Evolutionary conservation across 495 filamentous ascomycete genomes (phyloP), one percentile per base, ranked within the genome.

Genomic region (Darksidea phi): DNA sequence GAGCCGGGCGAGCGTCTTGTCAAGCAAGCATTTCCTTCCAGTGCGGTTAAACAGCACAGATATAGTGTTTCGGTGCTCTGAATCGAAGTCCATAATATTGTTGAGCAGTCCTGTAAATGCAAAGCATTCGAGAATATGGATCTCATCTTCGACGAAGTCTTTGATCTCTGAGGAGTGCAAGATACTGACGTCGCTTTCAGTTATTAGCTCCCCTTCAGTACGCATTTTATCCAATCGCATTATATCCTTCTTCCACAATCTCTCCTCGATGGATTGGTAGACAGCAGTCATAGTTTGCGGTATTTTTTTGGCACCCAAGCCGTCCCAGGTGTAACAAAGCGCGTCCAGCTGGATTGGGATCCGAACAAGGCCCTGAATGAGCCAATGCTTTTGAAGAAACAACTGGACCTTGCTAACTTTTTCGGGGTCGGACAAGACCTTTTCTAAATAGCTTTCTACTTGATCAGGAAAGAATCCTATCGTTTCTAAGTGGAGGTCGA

Each of bases 291-390:
- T 57, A 28, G 21, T 57, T 15, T 48, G 8, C 17, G 24, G 24
- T 18, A 20, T 23, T 4, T 6, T 23, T 23, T 49, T 26, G 46
- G 7, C 17, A 10, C 18, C 15, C 7, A 49, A 23, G 11, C n/a
- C 38, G n/a, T 34, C 23, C 54, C 54, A 57, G 26, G 32, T 20
- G 26, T 23, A 47, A 24, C 54, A 57, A 23, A 57, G 38, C 24
- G 38, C 54, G 23, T 57, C 54, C 54, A 57, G 37, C 41, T 57
- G 42, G 13, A 57, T 47, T 10, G 76, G 78, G 42, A 80, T 78
- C 48, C 70, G 76, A 18, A 77, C 62, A 58, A 79, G 74, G 36
- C 63, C 67, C 52, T 72, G 50, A 32, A 80, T 63, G 0, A 77
- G 65, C 61, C 41, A 53, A 56, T 75, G 70, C 4, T 46, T 38